These are phyloP conservation scores for Monosporozyma unispora DNA, from an alignment of 805 yeast species.

Conservation along the genomic window DNA sequence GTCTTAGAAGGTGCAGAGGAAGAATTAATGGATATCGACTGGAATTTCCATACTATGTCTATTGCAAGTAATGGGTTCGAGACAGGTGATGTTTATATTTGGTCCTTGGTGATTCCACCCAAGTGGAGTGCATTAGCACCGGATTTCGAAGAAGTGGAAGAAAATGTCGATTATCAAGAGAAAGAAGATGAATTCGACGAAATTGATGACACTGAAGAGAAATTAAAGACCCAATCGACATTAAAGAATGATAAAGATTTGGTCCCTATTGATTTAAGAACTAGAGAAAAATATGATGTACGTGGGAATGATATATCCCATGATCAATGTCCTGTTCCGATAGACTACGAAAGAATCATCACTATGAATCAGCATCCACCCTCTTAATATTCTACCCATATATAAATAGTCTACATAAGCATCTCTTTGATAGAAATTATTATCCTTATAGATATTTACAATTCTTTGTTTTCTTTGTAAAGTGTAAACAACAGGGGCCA, in stretches of 20 bases:
- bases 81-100: conserved; percentile 68
- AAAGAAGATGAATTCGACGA: conserved; percentile 88
- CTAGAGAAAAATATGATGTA: conserved; percentile 57
- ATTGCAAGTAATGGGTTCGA: conserved; percentile 82
- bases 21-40: conserved; percentile 75
- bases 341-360: conserved; percentile 29
- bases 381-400: neutral
- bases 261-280: conserved; percentile 52
- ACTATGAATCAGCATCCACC: conserved; percentile 11
- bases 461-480: neutral
- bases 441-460: neutral
- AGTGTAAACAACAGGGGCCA: neutral
- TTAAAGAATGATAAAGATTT: conserved; percentile 52
- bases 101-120: conserved; percentile 79
- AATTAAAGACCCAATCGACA: conserved; percentile 32
- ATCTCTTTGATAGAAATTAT: neutral
- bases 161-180: conserved; percentile 80
- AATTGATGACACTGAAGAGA: conserved; percentile 54
- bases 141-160: conserved; percentile 90
- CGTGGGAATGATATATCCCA: conserved; percentile 51
- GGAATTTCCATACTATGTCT: conserved; percentile 70
- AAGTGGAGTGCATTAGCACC: conserved; percentile 97
- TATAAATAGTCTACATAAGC: neutral
- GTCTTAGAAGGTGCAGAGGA: conserved; percentile 83
- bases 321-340: conserved; percentile 55